Conservation (phyloP, 31 red algal genomes). For the Endocladia muricata region DNA sequence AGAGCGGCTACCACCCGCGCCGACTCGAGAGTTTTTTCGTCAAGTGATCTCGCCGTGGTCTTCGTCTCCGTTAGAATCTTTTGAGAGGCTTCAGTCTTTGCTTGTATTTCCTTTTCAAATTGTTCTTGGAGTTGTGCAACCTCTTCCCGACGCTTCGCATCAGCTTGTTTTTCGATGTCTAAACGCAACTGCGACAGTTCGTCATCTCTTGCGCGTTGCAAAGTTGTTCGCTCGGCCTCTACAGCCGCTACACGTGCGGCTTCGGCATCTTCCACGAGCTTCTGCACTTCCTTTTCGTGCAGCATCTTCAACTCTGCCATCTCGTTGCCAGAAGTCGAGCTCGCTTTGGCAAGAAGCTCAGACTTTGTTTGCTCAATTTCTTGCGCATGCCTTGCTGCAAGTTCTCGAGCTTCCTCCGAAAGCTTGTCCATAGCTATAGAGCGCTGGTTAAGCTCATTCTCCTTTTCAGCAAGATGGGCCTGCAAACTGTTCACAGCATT, state of each 20-base stretch:
- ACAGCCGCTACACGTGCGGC: too few species aligned
- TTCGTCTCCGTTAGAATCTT: too few species aligned
- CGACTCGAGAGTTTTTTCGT: too few species aligned
- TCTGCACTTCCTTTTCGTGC: neutral
- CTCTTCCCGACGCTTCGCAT: neutral
- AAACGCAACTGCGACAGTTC: neutral
- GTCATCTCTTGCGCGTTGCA: too few species aligned
- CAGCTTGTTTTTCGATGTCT: neutral
- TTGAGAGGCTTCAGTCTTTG: too few species aligned
- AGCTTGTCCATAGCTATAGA: neutral
- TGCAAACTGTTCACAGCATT: neutral
- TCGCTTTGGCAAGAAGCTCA: neutral
- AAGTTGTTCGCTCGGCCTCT: too few species aligned
- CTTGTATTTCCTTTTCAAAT: too few species aligned
- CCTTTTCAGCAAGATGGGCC: constrained; percentile 1
- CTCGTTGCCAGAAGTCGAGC: neutral
- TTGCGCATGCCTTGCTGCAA: too few species aligned
- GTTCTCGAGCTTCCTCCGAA: too few species aligned
- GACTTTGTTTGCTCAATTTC: neutral
- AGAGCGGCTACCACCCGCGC: too few species aligned
- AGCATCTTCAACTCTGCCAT: neutral
- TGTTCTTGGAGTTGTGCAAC: neutral
- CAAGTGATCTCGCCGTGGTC: too few species aligned
- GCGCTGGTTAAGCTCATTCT: neutral
- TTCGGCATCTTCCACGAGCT: neutral